Base-by-base conservation (phyloP, 2,329 filamentous ascomycete genomes). In the Macrophomina pseudophaseolina region DNA sequence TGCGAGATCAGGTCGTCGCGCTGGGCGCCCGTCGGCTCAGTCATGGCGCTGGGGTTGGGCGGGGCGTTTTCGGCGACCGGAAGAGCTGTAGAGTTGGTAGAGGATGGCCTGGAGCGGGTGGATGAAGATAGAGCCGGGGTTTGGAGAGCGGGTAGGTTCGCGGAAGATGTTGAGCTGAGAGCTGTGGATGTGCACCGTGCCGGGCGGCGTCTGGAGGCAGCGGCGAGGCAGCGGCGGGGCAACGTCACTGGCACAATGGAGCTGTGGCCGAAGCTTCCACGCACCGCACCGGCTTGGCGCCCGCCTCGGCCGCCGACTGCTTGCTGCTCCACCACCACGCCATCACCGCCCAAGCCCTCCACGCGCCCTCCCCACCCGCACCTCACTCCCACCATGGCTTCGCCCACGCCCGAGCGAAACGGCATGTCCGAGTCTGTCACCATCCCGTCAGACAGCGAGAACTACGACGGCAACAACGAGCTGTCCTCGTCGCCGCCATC, bases 401-500 rank as follows among this genome's bases (percentile, higher is more conserved):
- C 64, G 8, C 64, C 64, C 46, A 54, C 53, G 3, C 44, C 64
- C 14, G 53, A 66, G 53, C 30, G 51, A 46, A 65, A 58, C 52
- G 12, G 12, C 71, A 85, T 93, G 75, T 85, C 89, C 77, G 88
- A 90, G 66, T 87, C 88, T 80, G 84, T 93, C 74, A 94, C 91
- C 64, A 91, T 94, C 74, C 90, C 86, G 71, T 93, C 91, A 60
- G 92, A 95, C 83, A 93, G 90, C 83, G 91, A 94, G 80, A 90
- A 90, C 78, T 94, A 95, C 80, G 90, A 89, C 64, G 87, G 85
- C 46, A 79, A 81, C 72, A 76, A 81, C 68, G 88, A 90, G 69
- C 87, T 89, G 65, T 81, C 84, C 46, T 88, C 89, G 58, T 86
- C 88, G 2, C 84, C 86, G 1, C 87, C 88, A 1, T 87, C 88